Percentiles rank a stretch among this genome's conserved stretches.
phyloP scores from a whole-genome alignment of 1,284 basidiomycete species.

The Ustilago lituana region DNA sequence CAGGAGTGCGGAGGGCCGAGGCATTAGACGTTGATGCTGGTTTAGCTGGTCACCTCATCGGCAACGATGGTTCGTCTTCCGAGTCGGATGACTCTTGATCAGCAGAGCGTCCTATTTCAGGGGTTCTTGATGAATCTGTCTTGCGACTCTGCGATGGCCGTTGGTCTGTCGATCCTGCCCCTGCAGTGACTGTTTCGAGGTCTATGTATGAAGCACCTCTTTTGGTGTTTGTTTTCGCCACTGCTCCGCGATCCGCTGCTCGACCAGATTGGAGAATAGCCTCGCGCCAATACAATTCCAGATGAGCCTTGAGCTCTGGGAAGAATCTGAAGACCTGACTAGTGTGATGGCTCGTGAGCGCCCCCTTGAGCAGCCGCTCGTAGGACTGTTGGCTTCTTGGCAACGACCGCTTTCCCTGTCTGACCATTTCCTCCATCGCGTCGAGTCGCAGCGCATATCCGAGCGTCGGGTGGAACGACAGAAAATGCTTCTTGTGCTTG shows the following conservation, averaged over 20 bases:
- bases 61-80: constrained; percentile 24
- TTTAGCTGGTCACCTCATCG: neutral
- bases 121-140: neutral
- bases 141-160: constrained; percentile 15
- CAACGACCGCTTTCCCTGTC: constrained; percentile 7
- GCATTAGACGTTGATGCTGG: too few species aligned
- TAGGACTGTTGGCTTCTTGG: constrained; percentile 23
- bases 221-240: neutral
- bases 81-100: constrained; percentile 3
- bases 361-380: constrained; percentile 34
- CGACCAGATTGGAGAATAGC: neutral
- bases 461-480: constrained; percentile 85
- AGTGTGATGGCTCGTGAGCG: constrained; percentile 32
- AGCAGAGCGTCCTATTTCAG: neutral
- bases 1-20: too few species aligned
- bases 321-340: constrained; percentile 13
- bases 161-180: neutral
- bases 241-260: neutral
- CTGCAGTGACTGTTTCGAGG: neutral
- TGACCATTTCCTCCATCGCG: constrained; percentile 66
- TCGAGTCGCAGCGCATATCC: constrained; percentile 86
- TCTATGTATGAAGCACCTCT: neutral
- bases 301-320: constrained; percentile 39
- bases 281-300: constrained; percentile 26
- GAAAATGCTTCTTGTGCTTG: constrained; percentile 88